Evolutionary conservation across 1,139 yeast species (phyloP).

Genomic region (Wickerhamomyces sp.): DNA sequence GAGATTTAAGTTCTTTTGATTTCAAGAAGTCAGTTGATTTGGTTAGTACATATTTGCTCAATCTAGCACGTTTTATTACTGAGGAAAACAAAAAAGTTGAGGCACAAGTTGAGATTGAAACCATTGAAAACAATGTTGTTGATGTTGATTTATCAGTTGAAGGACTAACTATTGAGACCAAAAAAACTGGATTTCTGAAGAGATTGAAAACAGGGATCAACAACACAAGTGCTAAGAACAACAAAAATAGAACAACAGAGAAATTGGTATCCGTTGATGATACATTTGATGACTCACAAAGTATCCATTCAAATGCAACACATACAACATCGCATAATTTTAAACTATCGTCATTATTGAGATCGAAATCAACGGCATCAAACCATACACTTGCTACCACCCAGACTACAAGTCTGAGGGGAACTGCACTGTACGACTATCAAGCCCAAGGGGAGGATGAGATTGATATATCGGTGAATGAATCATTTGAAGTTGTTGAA

Average conservation of each 20-base stretch:
- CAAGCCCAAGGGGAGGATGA: conserved; percentile 75
- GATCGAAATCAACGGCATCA: conserved; percentile 22
- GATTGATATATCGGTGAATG: conserved; percentile 56
- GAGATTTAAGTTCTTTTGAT: conserved; percentile 30
- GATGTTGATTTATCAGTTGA: conserved; percentile 60
- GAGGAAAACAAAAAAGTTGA: conserved; percentile 71
- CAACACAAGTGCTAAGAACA: conserved; percentile 5
- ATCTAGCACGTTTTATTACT: conserved; percentile 59
- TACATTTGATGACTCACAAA: conserved; percentile 16
- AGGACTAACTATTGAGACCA: conserved; percentile 34
- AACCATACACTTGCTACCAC: conserved; percentile 19
- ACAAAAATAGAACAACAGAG: conserved; percentile 9
- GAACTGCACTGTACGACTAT: conserved; percentile 59
- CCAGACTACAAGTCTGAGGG: conserved; percentile 5
- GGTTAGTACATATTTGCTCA: conserved; percentile 47
- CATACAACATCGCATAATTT: conserved; percentile 7
- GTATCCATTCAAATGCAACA: conserved; percentile 18
- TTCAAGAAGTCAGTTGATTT: conserved; percentile 47
- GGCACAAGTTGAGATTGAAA: conserved; percentile 83
- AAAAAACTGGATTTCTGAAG: conserved; percentile 54
- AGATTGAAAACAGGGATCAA: conserved; percentile 19
- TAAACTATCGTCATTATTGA: conserved; percentile 7
- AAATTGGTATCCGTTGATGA: conserved; percentile 13
- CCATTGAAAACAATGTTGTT: conserved; percentile 82
- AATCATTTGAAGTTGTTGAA: conserved; percentile 50